Evolutionary conservation across 2,329 filamentous ascomycete species (phyloP).

Genomic region (Delphinella strobiligena): DNA sequence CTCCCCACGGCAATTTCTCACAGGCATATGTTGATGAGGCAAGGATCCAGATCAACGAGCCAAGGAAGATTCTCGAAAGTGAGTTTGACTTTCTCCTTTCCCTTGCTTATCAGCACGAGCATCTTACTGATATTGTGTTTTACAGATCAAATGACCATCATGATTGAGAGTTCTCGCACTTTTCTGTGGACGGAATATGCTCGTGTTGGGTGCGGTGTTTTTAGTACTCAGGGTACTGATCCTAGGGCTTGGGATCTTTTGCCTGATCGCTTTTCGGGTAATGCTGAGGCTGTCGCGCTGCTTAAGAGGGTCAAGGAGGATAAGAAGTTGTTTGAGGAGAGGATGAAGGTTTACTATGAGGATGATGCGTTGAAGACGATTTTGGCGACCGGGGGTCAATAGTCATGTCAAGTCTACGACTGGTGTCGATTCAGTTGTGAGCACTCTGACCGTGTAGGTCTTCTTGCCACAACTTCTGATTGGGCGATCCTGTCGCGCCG

Average conservation of each 20-base stretch:
- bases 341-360: slow-evolving; percentile 11
- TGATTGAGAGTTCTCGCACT: slow-evolving; percentile 26
- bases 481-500: too few relatives aligned
- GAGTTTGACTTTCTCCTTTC: slow-evolving; percentile 3
- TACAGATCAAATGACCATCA: slow-evolving; percentile 26
- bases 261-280: slow-evolving; percentile 25
- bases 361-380: slow-evolving; percentile 9
- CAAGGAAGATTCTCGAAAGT: slow-evolving; percentile 31
- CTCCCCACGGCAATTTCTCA: slow-evolving; percentile 28
- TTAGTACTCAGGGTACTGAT: slow-evolving; percentile 24
- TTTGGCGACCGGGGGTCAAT: slow-evolving; percentile 1
- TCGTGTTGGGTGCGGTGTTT: slow-evolving; percentile 21
- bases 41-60: slow-evolving; percentile 30
- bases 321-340: slow-evolving; percentile 11
- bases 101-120: neutral
- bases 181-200: slow-evolving; percentile 28
- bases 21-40: slow-evolving; percentile 35
- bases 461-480: too few relatives aligned
- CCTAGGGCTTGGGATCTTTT: slow-evolving; percentile 27
- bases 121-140: neutral
- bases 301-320: slow-evolving; percentile 15
- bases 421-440: slow-evolving; percentile 1
- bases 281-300: slow-evolving; percentile 22
- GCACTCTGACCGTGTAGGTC: too few relatives aligned
- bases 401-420: too few relatives aligned